Conservation (phyloP, 2,329 filamentous ascomycete species). For the Diaporthe humulicola region DNA sequence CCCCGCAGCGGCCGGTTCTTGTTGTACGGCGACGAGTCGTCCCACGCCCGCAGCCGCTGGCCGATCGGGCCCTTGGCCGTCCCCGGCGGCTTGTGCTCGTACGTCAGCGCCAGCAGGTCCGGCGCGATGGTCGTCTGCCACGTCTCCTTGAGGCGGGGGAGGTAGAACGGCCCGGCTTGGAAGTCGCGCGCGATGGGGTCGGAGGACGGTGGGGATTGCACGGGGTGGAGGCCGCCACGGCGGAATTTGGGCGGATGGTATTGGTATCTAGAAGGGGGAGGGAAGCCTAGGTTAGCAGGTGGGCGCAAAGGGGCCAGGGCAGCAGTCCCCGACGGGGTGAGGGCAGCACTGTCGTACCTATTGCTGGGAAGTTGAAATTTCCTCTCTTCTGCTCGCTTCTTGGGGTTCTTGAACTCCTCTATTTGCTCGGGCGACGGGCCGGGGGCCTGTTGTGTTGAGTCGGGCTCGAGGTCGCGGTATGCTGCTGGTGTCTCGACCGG, state of each 20-base stretch:
- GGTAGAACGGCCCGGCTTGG: slow-evolving; percentile 89
- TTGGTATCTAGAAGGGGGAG: slow-evolving; percentile 78
- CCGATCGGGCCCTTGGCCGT: slow-evolving; percentile 65
- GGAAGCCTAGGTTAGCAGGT: slow-evolving; percentile 30
- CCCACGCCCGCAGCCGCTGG: slow-evolving; percentile 85
- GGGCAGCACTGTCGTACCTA: slow-evolving; percentile 52
- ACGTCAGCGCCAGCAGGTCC: slow-evolving; percentile 90
- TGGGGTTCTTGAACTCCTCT: slow-evolving; percentile 57
- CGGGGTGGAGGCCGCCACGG: slow-evolving; percentile 91
- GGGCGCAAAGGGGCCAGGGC: background rate
- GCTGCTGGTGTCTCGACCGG: slow-evolving; percentile 40
- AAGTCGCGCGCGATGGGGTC: slow-evolving; percentile 91
- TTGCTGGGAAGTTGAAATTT: slow-evolving; percentile 59
- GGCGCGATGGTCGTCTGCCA: slow-evolving; percentile 88
- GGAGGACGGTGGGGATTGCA: slow-evolving; percentile 88
- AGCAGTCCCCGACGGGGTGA: background rate
- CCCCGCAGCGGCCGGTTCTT: slow-evolving; percentile 89
- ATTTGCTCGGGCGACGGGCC: slow-evolving; percentile 54
- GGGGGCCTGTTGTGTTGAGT: slow-evolving; percentile 62
- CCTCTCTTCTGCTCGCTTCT: slow-evolving; percentile 52
- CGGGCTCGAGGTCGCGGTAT: slow-evolving; percentile 63
- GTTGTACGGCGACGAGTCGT: slow-evolving; percentile 92
- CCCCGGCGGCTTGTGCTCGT: slow-evolving; percentile 87
- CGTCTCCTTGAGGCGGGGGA: slow-evolving; percentile 89
- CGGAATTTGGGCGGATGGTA: slow-evolving; percentile 96